Base-by-base conservation (phyloP, 176 grass and related monocot genomes). In the Paspalum notatum region DNA sequence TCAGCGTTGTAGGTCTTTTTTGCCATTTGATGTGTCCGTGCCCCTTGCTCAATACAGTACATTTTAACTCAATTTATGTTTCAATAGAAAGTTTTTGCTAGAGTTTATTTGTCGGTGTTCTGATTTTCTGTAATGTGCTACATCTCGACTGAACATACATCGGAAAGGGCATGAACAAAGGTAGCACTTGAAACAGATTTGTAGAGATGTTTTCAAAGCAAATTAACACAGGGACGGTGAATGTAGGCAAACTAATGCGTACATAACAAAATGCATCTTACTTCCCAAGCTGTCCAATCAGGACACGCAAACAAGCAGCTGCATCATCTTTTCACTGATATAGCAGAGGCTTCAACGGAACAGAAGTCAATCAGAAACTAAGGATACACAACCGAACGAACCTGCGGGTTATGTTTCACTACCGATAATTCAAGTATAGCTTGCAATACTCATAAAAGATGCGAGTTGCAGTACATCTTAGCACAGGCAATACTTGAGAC, bases 401-500 rank as follows among this genome's bases (percentile, higher is more conserved):
- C 25, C 41, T 44, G 5, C 12, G 14, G 46, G 68, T 40, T 51
- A 44, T 6, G 65, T 71, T 80, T 22, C 21, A 22, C 82, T 81
- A 77, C 56, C 15, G 65, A 65, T 56, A 51, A 21, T 9, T 58
- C 56, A 2, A 42, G 55, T 71, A 81, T 61, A 43, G 46, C 54
- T 83, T 41, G 21, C 26, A 7, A 26, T 32, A 32, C 32, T n/a
- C 32, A 32, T 32, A 32, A 32, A 32, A 32, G 32, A 3, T 32
- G 32, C 3, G 32, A 32, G 32, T 32, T 32, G 3, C 32, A 32
- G 32, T 40, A 37, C 73, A 71, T 68, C 48, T 55, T 50, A 67
- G 77, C 49, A 86, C 50, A 74, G 68, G 47, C 48, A 61, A 71
- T 44, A 75, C 48, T 32, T 11, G 62, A 84, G n/a, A 57, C 22